Evolutionary conservation across 2,329 filamentous ascomycete species (phyloP), one percentile per base, ranked within the genome.

Genomic region (Neopestalotiopsis rosae): DNA sequence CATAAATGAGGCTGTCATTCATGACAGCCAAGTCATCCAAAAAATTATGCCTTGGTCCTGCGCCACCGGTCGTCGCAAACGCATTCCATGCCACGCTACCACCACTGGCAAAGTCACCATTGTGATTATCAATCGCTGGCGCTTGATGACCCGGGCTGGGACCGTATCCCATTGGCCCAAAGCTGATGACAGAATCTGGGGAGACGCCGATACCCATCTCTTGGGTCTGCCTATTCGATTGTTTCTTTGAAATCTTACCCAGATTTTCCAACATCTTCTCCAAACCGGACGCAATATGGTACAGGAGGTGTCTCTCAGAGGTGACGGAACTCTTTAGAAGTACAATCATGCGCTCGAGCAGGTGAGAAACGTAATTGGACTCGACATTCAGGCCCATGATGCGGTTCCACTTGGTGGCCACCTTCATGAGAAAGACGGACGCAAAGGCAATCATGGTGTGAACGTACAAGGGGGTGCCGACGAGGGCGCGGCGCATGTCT

Each of bases 251-350:
- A 5, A 59, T 34, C 7, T 59, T 59, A 24, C 28, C 65, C 42
- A 69, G 45, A 7, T 69, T 71, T 6, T 7, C 70, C 32, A 81
- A 70, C 79, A 81, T 80, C 71, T 80, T 80, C 57, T 75, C 75
- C 1, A 81, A 71, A 0, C 79, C 80, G 5, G 66, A 73, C 4
- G 79, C 79, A n/a, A 81, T 81, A 66, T 81, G 79, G 66, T 77
- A 75, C 24, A 80, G 71, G 7, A 81, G 72, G 68, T 81, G 79
- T n/a, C 78, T 72, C 6, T 81, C 77, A 4, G 77, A 77, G 4
- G 78, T 78, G 38, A 76, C 74, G 5, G 73, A 73, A 30, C 72
- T 75, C 28, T 74, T 76, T 2, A 81, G 70, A 1, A 81, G 72
- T 6, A 70, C 66, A 42, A 80, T 78, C 71, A 80, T 77, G 56